These are phyloP conservation scores for Candida suzukii DNA, from an alignment of 805 yeast species.

Conservation along the genomic window DNA sequence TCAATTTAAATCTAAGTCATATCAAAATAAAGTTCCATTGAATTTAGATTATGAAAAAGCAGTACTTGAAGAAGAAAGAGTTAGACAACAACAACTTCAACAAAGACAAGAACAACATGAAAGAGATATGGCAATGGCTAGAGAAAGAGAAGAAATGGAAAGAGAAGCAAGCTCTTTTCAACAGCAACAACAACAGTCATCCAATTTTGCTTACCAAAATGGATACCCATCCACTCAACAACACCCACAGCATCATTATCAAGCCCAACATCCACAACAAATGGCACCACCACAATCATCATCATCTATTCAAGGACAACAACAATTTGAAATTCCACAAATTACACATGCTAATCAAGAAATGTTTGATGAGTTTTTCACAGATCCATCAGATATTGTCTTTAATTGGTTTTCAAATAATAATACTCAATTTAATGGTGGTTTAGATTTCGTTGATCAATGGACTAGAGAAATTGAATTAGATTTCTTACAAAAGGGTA, in stretches of 20 bases:
- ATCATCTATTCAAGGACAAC: slow-evolving; percentile 2
- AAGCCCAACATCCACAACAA: slow-evolving; percentile 1
- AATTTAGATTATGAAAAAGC: slow-evolving; percentile 19
- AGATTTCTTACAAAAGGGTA: slow-evolving; percentile 37
- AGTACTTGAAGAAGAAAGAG: slow-evolving; percentile 8
- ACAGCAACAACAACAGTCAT: not conserved
- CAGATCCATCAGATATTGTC: slow-evolving; percentile 29
- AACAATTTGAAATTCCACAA: slow-evolving; percentile 1
- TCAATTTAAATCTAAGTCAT: slow-evolving; percentile 48
- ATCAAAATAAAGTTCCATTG: slow-evolving; percentile 11
- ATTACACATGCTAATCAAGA: slow-evolving; percentile 17
- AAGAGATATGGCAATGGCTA: not conserved
- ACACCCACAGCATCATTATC: not conserved
- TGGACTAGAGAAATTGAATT: slow-evolving; percentile 78
- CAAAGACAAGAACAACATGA: not conserved
- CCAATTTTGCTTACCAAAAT: too few relatives aligned
- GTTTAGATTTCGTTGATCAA: slow-evolving; percentile 60
- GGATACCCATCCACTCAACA: too few relatives aligned
- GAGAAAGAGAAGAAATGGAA: not conserved
- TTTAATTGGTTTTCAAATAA: slow-evolving; percentile 46
- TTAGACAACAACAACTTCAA: slow-evolving; percentile 3
- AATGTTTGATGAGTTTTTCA: slow-evolving; percentile 25
- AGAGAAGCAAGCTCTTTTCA: not conserved
- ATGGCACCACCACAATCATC: not conserved
- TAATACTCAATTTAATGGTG: slow-evolving; percentile 39